Conservation (phyloP, 345 rosid genomes). For the Syzygium aromaticum region DNA sequence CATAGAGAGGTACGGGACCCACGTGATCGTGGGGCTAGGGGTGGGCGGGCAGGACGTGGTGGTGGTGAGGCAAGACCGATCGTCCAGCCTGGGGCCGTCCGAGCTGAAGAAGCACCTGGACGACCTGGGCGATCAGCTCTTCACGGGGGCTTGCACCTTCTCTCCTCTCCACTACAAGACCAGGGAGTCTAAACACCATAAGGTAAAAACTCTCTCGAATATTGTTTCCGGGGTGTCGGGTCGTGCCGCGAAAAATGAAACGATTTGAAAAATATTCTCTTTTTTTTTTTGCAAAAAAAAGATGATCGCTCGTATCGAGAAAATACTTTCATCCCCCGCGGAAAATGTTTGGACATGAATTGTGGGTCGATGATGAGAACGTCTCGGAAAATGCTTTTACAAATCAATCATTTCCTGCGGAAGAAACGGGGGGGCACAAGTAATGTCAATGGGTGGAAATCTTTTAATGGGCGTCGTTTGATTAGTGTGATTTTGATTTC, state of each 20-base stretch:
- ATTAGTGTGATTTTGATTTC: not conserved
- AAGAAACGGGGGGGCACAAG: too few species aligned
- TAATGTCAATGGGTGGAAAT: not conserved
- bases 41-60: conserved; percentile 81
- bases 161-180: conserved; percentile 14
- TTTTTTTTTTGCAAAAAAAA: too few species aligned
- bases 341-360: too few species aligned
- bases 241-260: too few species aligned
- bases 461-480: not conserved
- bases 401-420: too few species aligned
- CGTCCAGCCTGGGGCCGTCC: conserved; percentile 42
- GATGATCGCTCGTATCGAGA: too few species aligned
- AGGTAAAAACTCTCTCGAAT: conserved; percentile 20
- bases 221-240: too few species aligned
- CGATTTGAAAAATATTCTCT: too few species aligned
- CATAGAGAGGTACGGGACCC: conserved; percentile 87
- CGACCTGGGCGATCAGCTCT: conserved; percentile 76
- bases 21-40: conserved; percentile 63
- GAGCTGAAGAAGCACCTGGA: conserved; percentile 58
- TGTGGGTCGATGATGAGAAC: too few species aligned
- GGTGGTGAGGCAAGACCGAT: conserved; percentile 56
- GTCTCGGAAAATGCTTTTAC: too few species aligned
- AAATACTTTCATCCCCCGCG: too few species aligned
- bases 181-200: conserved; percentile 33
- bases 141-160: conserved; percentile 60